A percentile compares a stretch with the other conserved stretches of the same genome.
These are phyloP conservation scores for Penicillium rolfsii DNA, from an alignment of 2,329 filamentous ascomycete genomes.

Conservation along the genomic window DNA sequence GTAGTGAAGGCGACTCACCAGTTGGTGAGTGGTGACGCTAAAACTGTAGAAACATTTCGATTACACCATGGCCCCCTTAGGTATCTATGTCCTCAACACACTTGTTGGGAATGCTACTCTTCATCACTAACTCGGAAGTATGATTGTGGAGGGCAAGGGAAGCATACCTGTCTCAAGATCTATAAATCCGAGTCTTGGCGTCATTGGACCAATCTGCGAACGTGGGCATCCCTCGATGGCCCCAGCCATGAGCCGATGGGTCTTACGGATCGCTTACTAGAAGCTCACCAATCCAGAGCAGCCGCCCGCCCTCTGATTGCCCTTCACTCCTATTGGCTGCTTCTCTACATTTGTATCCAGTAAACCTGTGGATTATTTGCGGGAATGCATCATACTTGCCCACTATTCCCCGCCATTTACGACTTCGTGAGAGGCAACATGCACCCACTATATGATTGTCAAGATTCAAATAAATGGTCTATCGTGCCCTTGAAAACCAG, in stretches of 20 bases:
- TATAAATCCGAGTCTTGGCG: neutral
- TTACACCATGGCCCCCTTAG: neutral
- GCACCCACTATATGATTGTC: neutral
- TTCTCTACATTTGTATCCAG: neutral
- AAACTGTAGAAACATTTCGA: neutral
- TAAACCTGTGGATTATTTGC: neutral
- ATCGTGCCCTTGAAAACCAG: neutral
- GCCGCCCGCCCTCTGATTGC: neutral
- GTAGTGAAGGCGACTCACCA: too few relatives aligned
- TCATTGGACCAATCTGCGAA: neutral
- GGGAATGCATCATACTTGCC: neutral
- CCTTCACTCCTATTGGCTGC: conserved; percentile 7
- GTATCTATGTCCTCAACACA: neutral
- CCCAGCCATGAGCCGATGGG: conserved; percentile 6
- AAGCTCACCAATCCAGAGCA: conserved; percentile 27
- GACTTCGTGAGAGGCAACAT: neutral
- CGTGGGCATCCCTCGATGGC: conserved; percentile 1
- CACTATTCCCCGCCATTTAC: conserved; percentile 13
- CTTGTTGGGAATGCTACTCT: neutral
- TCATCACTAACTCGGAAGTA: neutral
- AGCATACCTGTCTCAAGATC: neutral
- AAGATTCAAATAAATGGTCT: neutral
- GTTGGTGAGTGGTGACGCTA: too few relatives aligned
- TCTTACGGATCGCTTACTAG: conserved; percentile 21
- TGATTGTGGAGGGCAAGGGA: neutral